A percentile compares a stretch with the other conserved stretches of the same genome.
Evolutionary conservation across 768 basidiomycete species (phyloP).

Genomic region (Tulasnella sp.): DNA sequence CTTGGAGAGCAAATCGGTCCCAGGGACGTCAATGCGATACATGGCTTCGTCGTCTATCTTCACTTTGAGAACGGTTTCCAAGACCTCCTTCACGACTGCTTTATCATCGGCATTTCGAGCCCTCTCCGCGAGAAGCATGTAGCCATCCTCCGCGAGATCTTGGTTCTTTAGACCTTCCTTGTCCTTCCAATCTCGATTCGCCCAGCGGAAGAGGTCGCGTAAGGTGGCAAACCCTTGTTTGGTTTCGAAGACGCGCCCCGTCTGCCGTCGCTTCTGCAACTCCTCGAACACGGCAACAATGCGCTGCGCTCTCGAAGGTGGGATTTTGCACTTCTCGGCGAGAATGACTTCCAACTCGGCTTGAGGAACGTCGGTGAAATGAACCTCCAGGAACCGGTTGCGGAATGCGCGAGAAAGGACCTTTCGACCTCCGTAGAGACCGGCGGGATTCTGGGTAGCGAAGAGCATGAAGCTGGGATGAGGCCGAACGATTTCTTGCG

Average conservation of each 20-base stretch:
- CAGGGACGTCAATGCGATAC: slow-evolving; percentile 60
- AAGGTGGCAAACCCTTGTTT: slow-evolving; percentile 97
- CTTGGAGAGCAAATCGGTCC: slow-evolving; percentile 45
- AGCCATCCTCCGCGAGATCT: slow-evolving; percentile 89
- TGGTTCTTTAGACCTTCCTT: slow-evolving; percentile 75
- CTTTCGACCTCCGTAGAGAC: slow-evolving; percentile 93
- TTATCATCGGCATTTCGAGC: slow-evolving; percentile 85
- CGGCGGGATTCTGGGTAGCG: slow-evolving; percentile 97
- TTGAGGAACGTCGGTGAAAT: slow-evolving; percentile 96
- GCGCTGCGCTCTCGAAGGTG: slow-evolving; percentile 87
- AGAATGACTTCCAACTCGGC: slow-evolving; percentile 90
- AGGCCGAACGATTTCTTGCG: slow-evolving; percentile 89
- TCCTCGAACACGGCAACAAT: slow-evolving; percentile 94
- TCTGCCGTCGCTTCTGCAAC: slow-evolving; percentile 88
- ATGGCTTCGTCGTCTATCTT: slow-evolving; percentile 70
- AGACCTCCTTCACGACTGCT: slow-evolving; percentile 84
- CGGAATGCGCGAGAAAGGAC: slow-evolving; percentile 94
- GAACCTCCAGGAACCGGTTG: slow-evolving; percentile 96
- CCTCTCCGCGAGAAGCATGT: slow-evolving; percentile 95
- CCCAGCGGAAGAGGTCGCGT: slow-evolving; percentile 97
- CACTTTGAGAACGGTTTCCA: slow-evolving; percentile 88
- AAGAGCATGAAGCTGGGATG: slow-evolving; percentile 98
- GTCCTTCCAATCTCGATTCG: slow-evolving; percentile 62
- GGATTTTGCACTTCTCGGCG: slow-evolving; percentile 88
- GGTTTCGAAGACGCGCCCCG: slow-evolving; percentile 92